Evolutionary conservation across 805 yeast genomes (phyloP).

Genomic region (Saccharomycopsis sp.): DNA sequence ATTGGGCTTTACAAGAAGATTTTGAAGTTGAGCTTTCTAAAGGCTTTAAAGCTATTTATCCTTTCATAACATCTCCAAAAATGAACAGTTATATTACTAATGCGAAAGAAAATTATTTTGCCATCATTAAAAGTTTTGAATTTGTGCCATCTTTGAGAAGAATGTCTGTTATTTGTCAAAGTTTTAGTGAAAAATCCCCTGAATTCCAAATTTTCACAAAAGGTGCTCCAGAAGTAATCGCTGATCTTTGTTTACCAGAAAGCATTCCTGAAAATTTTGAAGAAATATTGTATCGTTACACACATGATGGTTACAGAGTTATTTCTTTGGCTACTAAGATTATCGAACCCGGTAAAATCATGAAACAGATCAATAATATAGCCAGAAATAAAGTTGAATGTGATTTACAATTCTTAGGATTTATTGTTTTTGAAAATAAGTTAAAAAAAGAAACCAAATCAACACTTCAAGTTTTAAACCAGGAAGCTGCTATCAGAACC

Average conservation of each 20-base stretch:
- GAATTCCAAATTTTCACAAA: constrained; percentile 56
- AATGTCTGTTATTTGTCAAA: constrained; percentile 73
- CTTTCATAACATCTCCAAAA: constrained; percentile 39
- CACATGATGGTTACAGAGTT: constrained; percentile 90
- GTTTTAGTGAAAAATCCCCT: constrained; percentile 24
- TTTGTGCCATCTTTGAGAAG: constrained; percentile 78
- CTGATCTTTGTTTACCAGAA: constrained; percentile 59
- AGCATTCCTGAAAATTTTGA: constrained; percentile 69
- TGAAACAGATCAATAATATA: constrained; percentile 32
- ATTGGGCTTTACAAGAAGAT: constrained; percentile 68
- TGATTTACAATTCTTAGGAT: constrained; percentile 68
- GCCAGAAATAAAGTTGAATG: constrained; percentile 60
- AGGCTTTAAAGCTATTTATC: constrained; percentile 33
- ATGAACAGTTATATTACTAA: constrained; percentile 13
- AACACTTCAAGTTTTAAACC: constrained; percentile 47
- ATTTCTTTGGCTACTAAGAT: constrained; percentile 82
- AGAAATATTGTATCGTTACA: constrained; percentile 67
- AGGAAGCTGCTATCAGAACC: constrained; percentile 69
- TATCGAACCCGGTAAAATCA: constrained; percentile 21
- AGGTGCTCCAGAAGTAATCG: constrained; percentile 96
- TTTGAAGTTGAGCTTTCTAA: constrained; percentile 31
- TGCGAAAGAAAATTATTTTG: constrained; percentile 24
- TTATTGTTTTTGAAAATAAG: constrained; percentile 87
- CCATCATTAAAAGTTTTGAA: constrained; percentile 54
- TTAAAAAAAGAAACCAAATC: constrained; percentile 58